A percentile compares a stretch with the other conserved stretches of the same genome.
Evolutionary conservation across 179 eudicot species (phyloP).

Genomic region (Monotropa hypopitys): DNA sequence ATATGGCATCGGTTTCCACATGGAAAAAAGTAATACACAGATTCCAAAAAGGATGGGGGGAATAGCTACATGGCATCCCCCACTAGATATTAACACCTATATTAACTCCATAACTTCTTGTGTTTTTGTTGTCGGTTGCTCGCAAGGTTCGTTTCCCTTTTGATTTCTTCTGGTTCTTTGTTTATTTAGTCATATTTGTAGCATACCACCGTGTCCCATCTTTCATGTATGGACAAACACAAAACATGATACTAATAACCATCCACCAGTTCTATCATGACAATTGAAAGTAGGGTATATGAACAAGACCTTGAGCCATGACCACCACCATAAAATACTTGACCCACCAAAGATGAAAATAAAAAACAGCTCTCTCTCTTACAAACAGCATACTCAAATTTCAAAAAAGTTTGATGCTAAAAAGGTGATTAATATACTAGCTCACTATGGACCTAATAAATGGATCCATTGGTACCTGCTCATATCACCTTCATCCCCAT

Average conservation of each 20-base stretch:
- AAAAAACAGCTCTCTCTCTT: not conserved
- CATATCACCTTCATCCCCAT: constrained; percentile 7
- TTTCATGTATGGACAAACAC: not conserved
- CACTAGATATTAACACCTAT: too few relatives aligned
- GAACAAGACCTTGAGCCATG: not conserved
- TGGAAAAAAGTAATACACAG: too few relatives aligned
- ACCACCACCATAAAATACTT: not conserved
- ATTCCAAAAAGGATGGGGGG: too few relatives aligned
- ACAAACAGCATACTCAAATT: not conserved
- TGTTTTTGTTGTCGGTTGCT: not conserved
- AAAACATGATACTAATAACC: too few relatives aligned
- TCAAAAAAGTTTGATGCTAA: not conserved
- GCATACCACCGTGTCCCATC: not conserved
- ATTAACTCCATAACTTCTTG: not conserved
- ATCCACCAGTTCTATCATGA: not conserved
- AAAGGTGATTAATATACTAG: not conserved
- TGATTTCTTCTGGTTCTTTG: not conserved
- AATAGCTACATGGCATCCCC: too few relatives aligned
- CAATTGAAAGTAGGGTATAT: not conserved
- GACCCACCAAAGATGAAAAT: not conserved
- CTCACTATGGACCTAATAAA: not conserved
- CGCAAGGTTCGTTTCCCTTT: not conserved
- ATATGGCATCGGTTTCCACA: too few relatives aligned
- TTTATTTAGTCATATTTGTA: not conserved
- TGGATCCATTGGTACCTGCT: constrained; percentile 24